phyloP scores from a whole-genome alignment of 31 red algal species.

The Asparagopsis taxiformis region DNA sequence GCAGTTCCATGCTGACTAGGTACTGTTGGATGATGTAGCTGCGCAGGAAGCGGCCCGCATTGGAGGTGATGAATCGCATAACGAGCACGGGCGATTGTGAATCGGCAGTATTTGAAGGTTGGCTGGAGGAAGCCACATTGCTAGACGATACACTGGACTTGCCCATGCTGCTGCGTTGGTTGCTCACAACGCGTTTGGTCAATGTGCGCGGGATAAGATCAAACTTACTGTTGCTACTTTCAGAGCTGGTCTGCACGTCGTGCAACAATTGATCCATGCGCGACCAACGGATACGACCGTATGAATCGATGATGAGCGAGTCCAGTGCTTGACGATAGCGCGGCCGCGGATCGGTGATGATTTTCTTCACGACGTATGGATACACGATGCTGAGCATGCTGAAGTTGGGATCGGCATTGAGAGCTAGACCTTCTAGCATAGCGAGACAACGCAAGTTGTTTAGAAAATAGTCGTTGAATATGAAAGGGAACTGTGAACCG shows the following conservation, averaged over 20 bases:
- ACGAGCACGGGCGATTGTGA: slow-evolving; percentile 19
- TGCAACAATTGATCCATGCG: slow-evolving; percentile 40
- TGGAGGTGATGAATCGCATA: slow-evolving; percentile 28
- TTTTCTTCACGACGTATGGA: slow-evolving; percentile 78
- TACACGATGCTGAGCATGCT: slow-evolving; percentile 73
- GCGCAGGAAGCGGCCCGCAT: slow-evolving; percentile 25
- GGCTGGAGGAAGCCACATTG: no score
- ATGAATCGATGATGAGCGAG: slow-evolving; percentile 51
- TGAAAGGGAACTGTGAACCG: slow-evolving; percentile 77
- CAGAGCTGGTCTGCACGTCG: slow-evolving; percentile 45
- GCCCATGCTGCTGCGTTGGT: no score
- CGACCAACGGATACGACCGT: slow-evolving; percentile 36
- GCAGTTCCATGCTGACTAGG: slow-evolving; percentile 1
- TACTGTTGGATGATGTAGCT: slow-evolving; percentile 12
- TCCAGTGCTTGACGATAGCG: slow-evolving; percentile 27
- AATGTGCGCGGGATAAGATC: no score
- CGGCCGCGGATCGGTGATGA: slow-evolving; percentile 50
- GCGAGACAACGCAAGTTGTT: slow-evolving; percentile 70
- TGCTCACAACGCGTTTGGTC: no score
- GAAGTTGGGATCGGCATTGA: slow-evolving; percentile 75
- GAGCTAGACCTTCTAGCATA: slow-evolving; percentile 84
- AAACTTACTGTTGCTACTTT: no score
- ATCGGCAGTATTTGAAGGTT: no score
- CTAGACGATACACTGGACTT: no score
- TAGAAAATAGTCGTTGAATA: slow-evolving; percentile 63